Base-by-base conservation (phyloP, 1,284 basidiomycete species). In the Neonothopanus nambi region DNA sequence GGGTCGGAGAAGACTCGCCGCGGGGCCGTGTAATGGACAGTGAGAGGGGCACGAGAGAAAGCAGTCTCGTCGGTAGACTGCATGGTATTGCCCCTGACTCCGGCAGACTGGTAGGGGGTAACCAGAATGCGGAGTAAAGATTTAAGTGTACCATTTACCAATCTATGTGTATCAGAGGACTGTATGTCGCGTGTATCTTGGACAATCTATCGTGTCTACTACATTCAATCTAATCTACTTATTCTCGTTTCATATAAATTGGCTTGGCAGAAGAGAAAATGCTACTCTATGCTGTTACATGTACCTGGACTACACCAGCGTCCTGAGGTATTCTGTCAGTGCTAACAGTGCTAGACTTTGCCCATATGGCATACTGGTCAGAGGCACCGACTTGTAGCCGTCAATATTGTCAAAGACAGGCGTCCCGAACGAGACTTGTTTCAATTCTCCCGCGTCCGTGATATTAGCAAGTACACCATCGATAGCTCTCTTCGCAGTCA, bases 291-390 rank as follows among this genome's bases (percentile, higher is more conserved):
- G n/a, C n/a, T n/a, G n/a, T n/a, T n/a, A n/a, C n/a, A n/a, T n/a
- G n/a, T n/a, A n/a, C n/a, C n/a, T n/a, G n/a, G n/a, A n/a, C 24
- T 42, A 50, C 55, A 74, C 54, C 53, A 75, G 72, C 26, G 71
- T 75, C 64, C 75, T 74, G 38, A 77, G 65, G 55, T 78, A 71
- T 57, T 79, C 76, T 6, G 75, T 77, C 47, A 78, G 63, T 9
- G 76, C 76, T 41, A 79, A 62, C 40, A 79, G 61, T 5, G 80
- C 82, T 58, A 85, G 64, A 51, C 81, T 81, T 62, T 85, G 82
- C 6, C 84, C 82, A 57, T 85, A 86, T 3, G 83, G 82, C 83
- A 85, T 85, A 47, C 78, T 78, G 8, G 83, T 87, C 61, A 84
- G 68, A 17, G 75, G 72, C 46, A 84, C 76, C 46, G 76, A 70